A percentile compares a stretch with the other conserved stretches of the same genome.
These are phyloP conservation scores for Pezicula radicicola DNA, from an alignment of 2,329 filamentous ascomycete genomes.

Conservation along the genomic window DNA sequence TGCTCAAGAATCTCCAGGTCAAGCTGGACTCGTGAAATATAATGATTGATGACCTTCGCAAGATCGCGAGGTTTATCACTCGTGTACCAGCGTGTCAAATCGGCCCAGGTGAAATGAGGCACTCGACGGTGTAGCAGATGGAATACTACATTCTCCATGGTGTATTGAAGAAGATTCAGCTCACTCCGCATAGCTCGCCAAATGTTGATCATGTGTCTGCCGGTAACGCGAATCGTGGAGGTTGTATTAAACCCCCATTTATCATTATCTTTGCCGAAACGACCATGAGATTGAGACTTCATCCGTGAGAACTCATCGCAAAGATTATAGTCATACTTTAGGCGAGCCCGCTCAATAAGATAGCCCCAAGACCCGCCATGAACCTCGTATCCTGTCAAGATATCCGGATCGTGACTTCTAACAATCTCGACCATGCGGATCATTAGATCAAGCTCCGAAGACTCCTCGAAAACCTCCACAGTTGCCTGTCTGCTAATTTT, in stretches of 20 bases:
- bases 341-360: constrained; percentile 80
- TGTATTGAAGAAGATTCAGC: constrained; percentile 88
- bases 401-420: constrained; percentile 79
- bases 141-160: constrained; percentile 93
- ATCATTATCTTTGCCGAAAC: constrained; percentile 83
- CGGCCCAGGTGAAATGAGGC: constrained; percentile 79
- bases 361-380: constrained; percentile 95
- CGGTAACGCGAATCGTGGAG: constrained; percentile 88
- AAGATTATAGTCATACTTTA: constrained; percentile 86
- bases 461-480: constrained; percentile 69
- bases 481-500: constrained; percentile 60
- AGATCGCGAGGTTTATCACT: constrained; percentile 67
- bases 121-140: constrained; percentile 84
- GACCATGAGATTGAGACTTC: constrained; percentile 77
- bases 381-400: constrained; percentile 92
- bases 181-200: constrained; percentile 97
- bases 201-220: constrained; percentile 93
- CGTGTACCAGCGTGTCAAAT: constrained; percentile 79
- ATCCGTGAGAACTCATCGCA: constrained; percentile 90
- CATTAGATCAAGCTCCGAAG: constrained; percentile 79
- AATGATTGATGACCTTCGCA: constrained; percentile 74
- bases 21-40: constrained; percentile 69
- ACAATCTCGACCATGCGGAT: constrained; percentile 86
- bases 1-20: constrained; percentile 88
- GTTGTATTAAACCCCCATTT: constrained; percentile 93